These are phyloP conservation scores for Gossypium sturtianum DNA, from an alignment of 345 rosid species.

Conservation along the genomic window DNA sequence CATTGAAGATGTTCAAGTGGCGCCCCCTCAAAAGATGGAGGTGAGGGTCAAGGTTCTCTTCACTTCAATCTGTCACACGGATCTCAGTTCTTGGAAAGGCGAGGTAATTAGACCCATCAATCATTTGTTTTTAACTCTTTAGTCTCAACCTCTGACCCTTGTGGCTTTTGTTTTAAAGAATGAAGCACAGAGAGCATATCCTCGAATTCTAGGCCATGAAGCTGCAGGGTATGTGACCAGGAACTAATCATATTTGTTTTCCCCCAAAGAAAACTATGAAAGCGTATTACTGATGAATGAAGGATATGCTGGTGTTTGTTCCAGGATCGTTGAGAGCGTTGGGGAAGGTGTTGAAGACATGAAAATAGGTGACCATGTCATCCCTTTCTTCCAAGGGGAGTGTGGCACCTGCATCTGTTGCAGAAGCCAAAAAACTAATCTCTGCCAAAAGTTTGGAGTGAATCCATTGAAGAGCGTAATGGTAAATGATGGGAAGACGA, in stretches of 20 bases:
- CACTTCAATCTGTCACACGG: constrained; percentile 66
- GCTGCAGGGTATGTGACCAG: constrained; percentile 52
- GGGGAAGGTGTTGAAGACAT: constrained; percentile 60
- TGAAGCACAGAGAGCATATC: constrained; percentile 58
- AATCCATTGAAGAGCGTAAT: constrained; percentile 51
- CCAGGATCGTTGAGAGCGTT: constrained; percentile 56
- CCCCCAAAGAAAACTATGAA: too few species aligned
- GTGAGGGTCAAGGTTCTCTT: constrained; percentile 53
- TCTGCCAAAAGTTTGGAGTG: constrained; percentile 38
- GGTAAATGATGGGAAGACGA: constrained; percentile 45
- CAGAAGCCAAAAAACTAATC: constrained; percentile 35
- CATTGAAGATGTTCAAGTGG: constrained; percentile 49
- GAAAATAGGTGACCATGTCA: constrained; percentile 56
- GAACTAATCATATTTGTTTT: not conserved
- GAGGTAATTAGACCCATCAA: constrained; percentile 30
- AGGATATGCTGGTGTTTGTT: not conserved
- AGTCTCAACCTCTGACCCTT: too few species aligned
- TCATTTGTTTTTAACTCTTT: not conserved
- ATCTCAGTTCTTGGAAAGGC: constrained; percentile 56
- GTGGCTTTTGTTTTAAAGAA: constrained; percentile 23
- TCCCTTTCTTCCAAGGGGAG: constrained; percentile 63
- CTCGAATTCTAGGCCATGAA: constrained; percentile 69
- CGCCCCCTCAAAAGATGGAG: constrained; percentile 61
- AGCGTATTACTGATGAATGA: not conserved
- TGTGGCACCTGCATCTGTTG: constrained; percentile 60